Conservation (phyloP, 805 yeast species). For the Candida coleopterorum region DNA sequence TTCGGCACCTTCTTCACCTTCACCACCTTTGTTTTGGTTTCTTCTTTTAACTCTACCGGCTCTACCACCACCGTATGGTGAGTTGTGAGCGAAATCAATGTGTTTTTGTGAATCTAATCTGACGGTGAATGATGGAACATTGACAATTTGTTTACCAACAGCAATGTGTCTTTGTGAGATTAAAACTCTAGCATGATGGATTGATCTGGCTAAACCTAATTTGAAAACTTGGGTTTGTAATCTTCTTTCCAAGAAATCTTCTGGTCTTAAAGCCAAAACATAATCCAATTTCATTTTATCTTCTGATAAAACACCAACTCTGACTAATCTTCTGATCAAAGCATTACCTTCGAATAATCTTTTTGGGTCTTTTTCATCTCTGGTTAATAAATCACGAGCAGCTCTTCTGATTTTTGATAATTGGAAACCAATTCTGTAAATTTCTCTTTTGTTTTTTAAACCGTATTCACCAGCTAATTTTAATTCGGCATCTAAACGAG, state of each 20-base stretch:
- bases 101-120: slow-evolving; percentile 99
- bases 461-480: slow-evolving; percentile 99
- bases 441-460: slow-evolving; percentile 99
- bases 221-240: slow-evolving; percentile 99
- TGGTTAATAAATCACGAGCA: slow-evolving; percentile 99
- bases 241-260: slow-evolving; percentile 99
- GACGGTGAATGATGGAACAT: slow-evolving; percentile 98
- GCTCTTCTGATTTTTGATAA: slow-evolving; percentile 99
- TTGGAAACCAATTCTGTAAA: slow-evolving; percentile 99
- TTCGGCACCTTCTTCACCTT: slow-evolving; percentile 62
- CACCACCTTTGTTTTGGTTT: slow-evolving; percentile 54
- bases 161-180: slow-evolving; percentile 99
- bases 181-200: slow-evolving; percentile 99
- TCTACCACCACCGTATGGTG: slow-evolving; percentile 99
- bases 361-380: slow-evolving; percentile 99
- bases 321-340: slow-evolving; percentile 98
- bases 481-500: slow-evolving; percentile 99
- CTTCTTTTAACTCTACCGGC: slow-evolving; percentile 99
- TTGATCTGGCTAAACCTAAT: slow-evolving; percentile 98
- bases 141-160: slow-evolving; percentile 99
- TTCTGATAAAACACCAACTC: slow-evolving; percentile 98
- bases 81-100: slow-evolving; percentile 98
- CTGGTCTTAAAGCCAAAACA: slow-evolving; percentile 95
- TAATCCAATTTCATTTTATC: slow-evolving; percentile 99
- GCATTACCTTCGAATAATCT: slow-evolving; percentile 99